Percentiles rank a stretch among this genome's conserved stretches.
Evolutionary conservation across 2,329 filamentous ascomycete species (phyloP).

Genomic region (Rhynchosporium secalis): DNA sequence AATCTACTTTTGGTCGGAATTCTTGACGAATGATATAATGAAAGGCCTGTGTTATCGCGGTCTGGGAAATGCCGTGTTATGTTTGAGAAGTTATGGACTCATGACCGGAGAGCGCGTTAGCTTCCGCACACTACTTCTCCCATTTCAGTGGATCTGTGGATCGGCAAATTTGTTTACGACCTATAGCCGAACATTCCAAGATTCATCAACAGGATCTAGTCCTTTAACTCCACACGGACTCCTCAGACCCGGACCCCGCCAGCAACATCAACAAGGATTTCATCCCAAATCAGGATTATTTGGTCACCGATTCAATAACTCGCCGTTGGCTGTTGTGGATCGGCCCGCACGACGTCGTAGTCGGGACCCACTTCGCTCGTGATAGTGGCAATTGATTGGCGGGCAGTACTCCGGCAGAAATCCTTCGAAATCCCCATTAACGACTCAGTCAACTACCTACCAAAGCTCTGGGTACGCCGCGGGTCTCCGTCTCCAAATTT

Average conservation of each 20-base stretch:
- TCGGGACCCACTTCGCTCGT: background rate
- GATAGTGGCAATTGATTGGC: background rate
- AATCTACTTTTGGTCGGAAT: background rate
- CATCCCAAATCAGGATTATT: background rate
- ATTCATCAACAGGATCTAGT: too few species aligned
- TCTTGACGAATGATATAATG: background rate
- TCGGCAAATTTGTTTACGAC: slow-evolving; percentile 5
- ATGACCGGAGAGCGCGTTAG: background rate
- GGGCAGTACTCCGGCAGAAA: background rate
- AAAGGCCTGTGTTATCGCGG: background rate
- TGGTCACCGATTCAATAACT: background rate
- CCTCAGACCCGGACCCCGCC: background rate
- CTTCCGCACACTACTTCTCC: background rate
- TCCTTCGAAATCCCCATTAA: background rate
- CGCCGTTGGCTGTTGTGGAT: background rate
- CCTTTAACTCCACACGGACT: too few species aligned
- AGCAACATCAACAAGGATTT: background rate
- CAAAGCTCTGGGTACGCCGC: background rate
- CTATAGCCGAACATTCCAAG: background rate
- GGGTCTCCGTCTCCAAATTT: too few species aligned
- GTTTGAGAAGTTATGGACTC: background rate
- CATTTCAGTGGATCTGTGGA: background rate
- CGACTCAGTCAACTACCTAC: background rate
- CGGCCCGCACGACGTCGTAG: slow-evolving; percentile 5
- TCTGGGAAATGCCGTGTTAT: background rate